phyloP scores from a whole-genome alignment of 2,329 filamentous ascomycete species.

The Scytalidium sp. region DNA sequence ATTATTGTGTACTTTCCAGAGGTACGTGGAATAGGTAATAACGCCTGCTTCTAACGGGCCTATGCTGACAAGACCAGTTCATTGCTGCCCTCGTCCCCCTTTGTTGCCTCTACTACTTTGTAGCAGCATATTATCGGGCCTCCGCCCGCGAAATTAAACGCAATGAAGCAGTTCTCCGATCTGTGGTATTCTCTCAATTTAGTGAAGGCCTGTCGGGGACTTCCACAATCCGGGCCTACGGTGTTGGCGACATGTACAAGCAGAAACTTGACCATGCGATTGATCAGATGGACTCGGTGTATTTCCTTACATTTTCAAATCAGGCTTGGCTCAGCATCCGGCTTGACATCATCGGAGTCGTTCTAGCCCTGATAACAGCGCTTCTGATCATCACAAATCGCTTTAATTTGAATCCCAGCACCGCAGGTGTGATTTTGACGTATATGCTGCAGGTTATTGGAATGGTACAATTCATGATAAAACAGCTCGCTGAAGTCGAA shows the following conservation, averaged over 20 bases:
- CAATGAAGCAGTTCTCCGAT: conserved; percentile 64
- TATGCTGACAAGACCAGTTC: too few species aligned
- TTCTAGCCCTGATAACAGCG: conserved; percentile 60
- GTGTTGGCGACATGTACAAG: conserved; percentile 56
- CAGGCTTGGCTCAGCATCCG: conserved; percentile 65
- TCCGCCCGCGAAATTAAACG: conserved; percentile 68
- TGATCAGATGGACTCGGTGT: conserved; percentile 65
- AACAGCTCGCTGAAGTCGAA: conserved; percentile 66
- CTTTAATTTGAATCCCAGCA: conserved; percentile 59
- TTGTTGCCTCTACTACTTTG: conserved; percentile 57
- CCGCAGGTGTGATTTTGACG: conserved; percentile 62
- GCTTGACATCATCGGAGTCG: conserved; percentile 58
- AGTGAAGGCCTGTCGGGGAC: conserved; percentile 61
- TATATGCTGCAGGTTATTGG: conserved; percentile 67
- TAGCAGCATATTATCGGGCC: conserved; percentile 61
- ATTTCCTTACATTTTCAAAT: conserved; percentile 65
- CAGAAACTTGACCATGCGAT: conserved; percentile 51
- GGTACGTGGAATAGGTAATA: background rate
- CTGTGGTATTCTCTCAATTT: conserved; percentile 62
- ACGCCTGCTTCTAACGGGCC: too few species aligned
- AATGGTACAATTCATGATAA: conserved; percentile 67
- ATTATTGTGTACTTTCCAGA: conserved; percentile 92
- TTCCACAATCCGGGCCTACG: conserved; percentile 63
- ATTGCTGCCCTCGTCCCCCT: conserved; percentile 60
- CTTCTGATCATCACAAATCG: conserved; percentile 64